Percentiles rank a stretch among this genome's conserved stretches.
These are phyloP conservation scores for Phytophthora pisi DNA, from an alignment of 352 stramenopile genomes.

Conservation along the genomic window DNA sequence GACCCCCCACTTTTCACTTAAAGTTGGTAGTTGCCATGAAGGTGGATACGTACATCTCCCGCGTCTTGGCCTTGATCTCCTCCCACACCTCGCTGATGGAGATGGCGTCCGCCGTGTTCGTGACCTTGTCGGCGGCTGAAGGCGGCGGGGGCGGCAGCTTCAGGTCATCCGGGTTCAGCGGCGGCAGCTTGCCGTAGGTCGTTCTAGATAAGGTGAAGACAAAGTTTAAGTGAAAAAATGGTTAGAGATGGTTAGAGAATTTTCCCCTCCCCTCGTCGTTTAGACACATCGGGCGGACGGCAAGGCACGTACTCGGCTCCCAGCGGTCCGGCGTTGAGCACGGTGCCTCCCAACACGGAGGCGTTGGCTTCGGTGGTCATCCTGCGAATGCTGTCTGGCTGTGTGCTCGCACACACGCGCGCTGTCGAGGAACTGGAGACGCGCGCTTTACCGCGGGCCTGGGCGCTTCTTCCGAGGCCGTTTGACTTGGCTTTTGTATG, in stretches of 20 bases:
- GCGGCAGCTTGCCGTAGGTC: slow-evolving; percentile 79
- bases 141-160: slow-evolving; percentile 80
- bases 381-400: slow-evolving; percentile 32
- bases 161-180: slow-evolving; percentile 86
- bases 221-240: neutral
- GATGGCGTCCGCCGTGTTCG: slow-evolving; percentile 65
- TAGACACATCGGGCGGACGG: neutral
- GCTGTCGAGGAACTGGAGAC: slow-evolving; percentile 9
- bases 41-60: slow-evolving; percentile 67
- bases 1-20: neutral
- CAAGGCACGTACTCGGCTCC: slow-evolving; percentile 54
- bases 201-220: slow-evolving; percentile 34
- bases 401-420: slow-evolving; percentile 36
- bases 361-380: slow-evolving; percentile 44
- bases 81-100: slow-evolving; percentile 86
- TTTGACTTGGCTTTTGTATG: slow-evolving; percentile 24
- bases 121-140: slow-evolving; percentile 77
- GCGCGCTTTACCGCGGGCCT: slow-evolving; percentile 19
- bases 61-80: slow-evolving; percentile 82
- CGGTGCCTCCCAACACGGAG: slow-evolving; percentile 65
- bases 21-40: neutral
- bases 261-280: slow-evolving; percentile 39
- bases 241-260: slow-evolving; percentile 8
- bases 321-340: slow-evolving; percentile 63
- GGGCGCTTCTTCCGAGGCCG: slow-evolving; percentile 15